Evolutionary conservation across 768 basidiomycete genomes (phyloP).

Genomic region (Polyporus arcularius): DNA sequence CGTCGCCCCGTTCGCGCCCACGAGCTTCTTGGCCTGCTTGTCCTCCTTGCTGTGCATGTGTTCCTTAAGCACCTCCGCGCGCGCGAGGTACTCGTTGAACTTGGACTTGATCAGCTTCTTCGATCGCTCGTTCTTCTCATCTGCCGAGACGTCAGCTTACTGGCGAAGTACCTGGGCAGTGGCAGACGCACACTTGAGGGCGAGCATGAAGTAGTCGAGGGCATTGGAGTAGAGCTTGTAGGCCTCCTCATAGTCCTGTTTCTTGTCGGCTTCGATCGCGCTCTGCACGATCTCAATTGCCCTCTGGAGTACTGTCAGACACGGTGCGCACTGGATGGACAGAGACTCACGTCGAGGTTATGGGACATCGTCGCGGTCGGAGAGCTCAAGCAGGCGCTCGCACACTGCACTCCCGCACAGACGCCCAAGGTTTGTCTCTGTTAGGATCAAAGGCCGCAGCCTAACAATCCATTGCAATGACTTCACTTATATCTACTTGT

Average conservation of each 20-base stretch:
- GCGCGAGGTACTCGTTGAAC: conserved; percentile 87
- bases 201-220: conserved; percentile 98
- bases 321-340: neutral
- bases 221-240: conserved; percentile 95
- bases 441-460: conserved; percentile 22
- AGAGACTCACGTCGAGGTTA: conserved; percentile 29
- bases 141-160: conserved; percentile 36
- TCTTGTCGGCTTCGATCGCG: conserved; percentile 91
- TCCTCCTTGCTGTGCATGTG: conserved; percentile 70
- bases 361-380: conserved; percentile 21
- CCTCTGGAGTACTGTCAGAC: conserved; percentile 41
- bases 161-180: neutral
- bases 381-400: neutral
- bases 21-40: conserved; percentile 54
- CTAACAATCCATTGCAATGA: too few relatives aligned
- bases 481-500: neutral
- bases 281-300: conserved; percentile 91
- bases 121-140: conserved; percentile 94
- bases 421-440: conserved; percentile 6
- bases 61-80: conserved; percentile 90
- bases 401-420: too few relatives aligned
- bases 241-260: conserved; percentile 91
- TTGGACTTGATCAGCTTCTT: conserved; percentile 84
- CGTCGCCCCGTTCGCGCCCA: conserved; percentile 47
- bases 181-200: conserved; percentile 74